These are phyloP conservation scores for Penicillium sp. DNA, from an alignment of 2,329 filamentous ascomycete genomes.

Conservation along the genomic window DNA sequence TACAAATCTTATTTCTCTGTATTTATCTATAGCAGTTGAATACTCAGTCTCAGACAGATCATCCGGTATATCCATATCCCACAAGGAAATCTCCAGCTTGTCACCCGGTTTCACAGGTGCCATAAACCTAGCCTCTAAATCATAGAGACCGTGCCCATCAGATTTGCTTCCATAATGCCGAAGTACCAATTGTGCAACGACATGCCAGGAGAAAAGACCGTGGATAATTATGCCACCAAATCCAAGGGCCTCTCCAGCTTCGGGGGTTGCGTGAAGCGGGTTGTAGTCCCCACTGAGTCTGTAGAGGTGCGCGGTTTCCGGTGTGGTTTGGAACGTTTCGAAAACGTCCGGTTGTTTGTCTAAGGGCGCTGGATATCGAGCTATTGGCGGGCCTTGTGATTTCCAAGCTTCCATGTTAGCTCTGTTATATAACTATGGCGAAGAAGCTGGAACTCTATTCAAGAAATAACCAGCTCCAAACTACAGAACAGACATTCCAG, in stretches of 20 bases:
- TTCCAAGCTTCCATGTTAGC: too few relatives aligned
- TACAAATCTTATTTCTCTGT: background rate
- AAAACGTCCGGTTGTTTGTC: constrained; percentile 41
- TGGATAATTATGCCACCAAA: constrained; percentile 47
- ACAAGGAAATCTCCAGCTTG: constrained; percentile 67
- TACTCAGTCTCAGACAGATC: background rate
- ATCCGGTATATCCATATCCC: constrained; percentile 38
- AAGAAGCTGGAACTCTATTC: too few relatives aligned
- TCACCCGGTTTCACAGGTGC: constrained; percentile 48
- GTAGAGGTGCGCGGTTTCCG: constrained; percentile 41
- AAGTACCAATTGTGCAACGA: constrained; percentile 43
- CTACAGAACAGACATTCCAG: too few relatives aligned
- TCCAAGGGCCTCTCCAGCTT: constrained; percentile 40
- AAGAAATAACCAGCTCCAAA: too few relatives aligned
- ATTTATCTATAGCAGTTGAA: background rate
- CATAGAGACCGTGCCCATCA: constrained; percentile 40
- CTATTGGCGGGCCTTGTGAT: too few relatives aligned
- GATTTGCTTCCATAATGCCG: constrained; percentile 37
- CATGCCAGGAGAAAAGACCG: constrained; percentile 48
- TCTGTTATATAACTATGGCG: too few relatives aligned
- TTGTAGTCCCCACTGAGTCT: constrained; percentile 50
- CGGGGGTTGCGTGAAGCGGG: constrained; percentile 45
- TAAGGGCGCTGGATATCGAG: too few relatives aligned
- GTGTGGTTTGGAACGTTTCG: constrained; percentile 35
- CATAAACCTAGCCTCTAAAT: constrained; percentile 45